Base-by-base conservation (phyloP, 208 protist species). In the Acanthamoeba royreba region DNA sequence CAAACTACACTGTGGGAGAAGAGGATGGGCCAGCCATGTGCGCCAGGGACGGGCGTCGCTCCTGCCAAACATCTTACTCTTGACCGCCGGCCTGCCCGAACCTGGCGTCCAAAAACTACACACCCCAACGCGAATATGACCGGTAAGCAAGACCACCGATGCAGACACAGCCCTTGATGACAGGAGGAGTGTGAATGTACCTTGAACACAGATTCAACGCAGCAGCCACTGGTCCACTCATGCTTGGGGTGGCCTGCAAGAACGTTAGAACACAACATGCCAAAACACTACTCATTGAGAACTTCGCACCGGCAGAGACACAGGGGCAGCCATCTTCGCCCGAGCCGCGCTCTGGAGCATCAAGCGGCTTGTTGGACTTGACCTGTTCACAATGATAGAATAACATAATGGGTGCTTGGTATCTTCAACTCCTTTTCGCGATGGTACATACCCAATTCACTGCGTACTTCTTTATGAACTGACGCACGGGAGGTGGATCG, bases 171-270 rank as follows among this genome's bases (percentile, higher is more conserved):
- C n/a, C n/a, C n/a, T n/a, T n/a, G n/a, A n/a, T n/a, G n/a, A n/a
- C n/a, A n/a, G n/a, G n/a, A n/a, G n/a, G n/a, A n/a, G n/a, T 33
- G 53, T 4, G 13, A 3, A 3, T 4, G 53, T 28, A 69, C 58
- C 58, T 74, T 74, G 77, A 86, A 86, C 4, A 86, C 77, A 55
- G 45, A 58, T 31, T 86, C 46, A 1, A 86, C 46, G 43, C 45
- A 47, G 77, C 77, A 86, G 28, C 77, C 77, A 45, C 77, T 86
- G 43, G 77, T 86, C 77, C 77, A 86, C 35, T 86, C 77, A 45
- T 86, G 77, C 46, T 86, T 86, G 40, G 40, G 22, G 77, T 86
- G 77, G 4, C 77, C 77, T 74, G 19, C 55, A 28, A 17, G 19
- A 17, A 66, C 55, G 55, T 9, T 19, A 55, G 19, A n/a, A n/a